Conservation (phyloP, 805 yeast genomes). For the Myxozyma sirexii region DNA sequence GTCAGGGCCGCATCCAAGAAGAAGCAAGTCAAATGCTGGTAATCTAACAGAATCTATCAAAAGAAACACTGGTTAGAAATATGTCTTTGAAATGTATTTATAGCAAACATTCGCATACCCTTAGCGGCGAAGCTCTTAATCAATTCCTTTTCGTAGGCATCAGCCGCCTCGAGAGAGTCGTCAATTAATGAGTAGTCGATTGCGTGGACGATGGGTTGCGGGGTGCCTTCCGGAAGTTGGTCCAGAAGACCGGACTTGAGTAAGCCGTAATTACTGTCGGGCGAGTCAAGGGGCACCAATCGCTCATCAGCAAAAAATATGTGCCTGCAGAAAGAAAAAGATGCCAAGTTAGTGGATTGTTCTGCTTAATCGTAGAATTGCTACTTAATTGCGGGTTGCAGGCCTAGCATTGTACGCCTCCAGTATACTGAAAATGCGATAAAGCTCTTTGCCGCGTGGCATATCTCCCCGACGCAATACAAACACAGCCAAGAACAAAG, state of each 20-base stretch:
- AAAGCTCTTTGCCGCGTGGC: background rate
- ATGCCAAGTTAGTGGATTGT: background rate
- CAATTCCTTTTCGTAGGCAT: slow-evolving; percentile 81
- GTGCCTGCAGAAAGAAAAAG: slow-evolving; percentile 48
- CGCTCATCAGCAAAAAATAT: slow-evolving; percentile 96
- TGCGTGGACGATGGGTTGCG: slow-evolving; percentile 73
- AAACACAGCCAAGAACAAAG: background rate
- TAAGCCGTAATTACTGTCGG: slow-evolving; percentile 86
- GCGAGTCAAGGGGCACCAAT: slow-evolving; percentile 80
- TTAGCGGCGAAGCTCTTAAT: slow-evolving; percentile 92
- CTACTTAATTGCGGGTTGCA: background rate
- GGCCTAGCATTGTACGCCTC: background rate
- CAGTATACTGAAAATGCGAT: background rate
- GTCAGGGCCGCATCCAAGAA: slow-evolving; percentile 97
- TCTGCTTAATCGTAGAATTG: background rate
- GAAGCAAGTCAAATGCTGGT: slow-evolving; percentile 88
- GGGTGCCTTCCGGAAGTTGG: slow-evolving; percentile 54
- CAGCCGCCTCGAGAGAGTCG: slow-evolving; percentile 89
- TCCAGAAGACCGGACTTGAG: slow-evolving; percentile 83
- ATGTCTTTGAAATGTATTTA: background rate
- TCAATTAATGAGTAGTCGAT: slow-evolving; percentile 74
- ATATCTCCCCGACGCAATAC: background rate
- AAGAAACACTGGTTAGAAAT: background rate
- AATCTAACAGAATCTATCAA: slow-evolving; percentile 79
- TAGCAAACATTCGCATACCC: slow-evolving; percentile 17